A percentile compares a stretch with the other conserved stretches of the same genome.
Conservation (phyloP, 257 asterid genomes). For the Fraxinus quadrangulata region DNA sequence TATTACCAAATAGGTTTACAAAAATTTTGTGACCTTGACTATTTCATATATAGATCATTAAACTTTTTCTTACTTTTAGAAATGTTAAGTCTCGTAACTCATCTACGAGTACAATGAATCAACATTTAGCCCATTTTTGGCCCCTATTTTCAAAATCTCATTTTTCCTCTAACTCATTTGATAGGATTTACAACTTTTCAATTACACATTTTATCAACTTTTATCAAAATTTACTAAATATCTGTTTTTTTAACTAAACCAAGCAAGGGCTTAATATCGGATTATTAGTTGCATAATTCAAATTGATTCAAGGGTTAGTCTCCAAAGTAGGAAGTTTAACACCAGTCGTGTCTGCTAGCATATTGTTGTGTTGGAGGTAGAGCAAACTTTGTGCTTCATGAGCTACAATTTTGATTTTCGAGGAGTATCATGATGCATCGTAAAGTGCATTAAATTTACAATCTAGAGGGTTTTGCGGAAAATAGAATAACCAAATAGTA, state of each 20-base stretch:
- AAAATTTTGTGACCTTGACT: not conserved
- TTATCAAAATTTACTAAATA: no score
- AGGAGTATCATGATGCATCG: no score
- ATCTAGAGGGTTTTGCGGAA: not conserved
- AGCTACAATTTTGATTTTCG: no score
- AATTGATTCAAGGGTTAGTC: not conserved
- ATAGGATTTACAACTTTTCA: no score
- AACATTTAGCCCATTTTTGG: not conserved
- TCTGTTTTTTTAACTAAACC: no score
- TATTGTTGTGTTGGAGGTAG: no score
- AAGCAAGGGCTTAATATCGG: not conserved
- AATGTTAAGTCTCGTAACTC: not conserved
- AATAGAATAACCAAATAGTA: not conserved
- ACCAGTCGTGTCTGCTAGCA: not conserved
- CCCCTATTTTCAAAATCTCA: no score
- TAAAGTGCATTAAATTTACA: not conserved
- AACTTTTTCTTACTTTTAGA: not conserved
- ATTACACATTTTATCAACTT: no score
- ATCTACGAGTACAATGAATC: not conserved
- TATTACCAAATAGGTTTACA: no score
- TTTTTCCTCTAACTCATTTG: no score
- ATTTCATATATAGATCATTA: not conserved
- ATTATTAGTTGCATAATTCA: not conserved
- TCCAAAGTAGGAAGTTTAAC: not conserved
- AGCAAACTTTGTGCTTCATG: no score